Evolutionary conservation across 768 basidiomycete species (phyloP), one percentile per base, ranked within the genome.

Genomic region (Leccinum aurantiacum): DNA sequence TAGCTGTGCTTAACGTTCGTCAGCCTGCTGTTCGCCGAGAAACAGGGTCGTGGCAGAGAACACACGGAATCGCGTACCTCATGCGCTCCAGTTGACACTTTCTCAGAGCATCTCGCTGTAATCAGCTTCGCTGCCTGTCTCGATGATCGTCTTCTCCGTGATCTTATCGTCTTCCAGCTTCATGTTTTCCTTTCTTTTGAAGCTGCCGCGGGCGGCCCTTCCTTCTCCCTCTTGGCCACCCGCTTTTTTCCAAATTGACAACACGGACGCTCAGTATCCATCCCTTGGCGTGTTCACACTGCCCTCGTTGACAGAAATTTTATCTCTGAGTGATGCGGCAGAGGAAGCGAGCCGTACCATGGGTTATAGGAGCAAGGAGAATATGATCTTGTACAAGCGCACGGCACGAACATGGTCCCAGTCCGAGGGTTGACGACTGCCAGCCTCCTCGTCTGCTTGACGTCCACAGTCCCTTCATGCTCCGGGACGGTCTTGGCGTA

Each of bases 351-450:
- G 69, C 15, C 85, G 78, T 6, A 84, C 82, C 10, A 80, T 75
- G 14, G 84, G 74, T 6, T 90, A 88, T 6, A 96, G 80, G 44
- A 95, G 83, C 3, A 95, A 98, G 17, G 91, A 85, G 75, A 92
- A 93, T 37, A 98, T 91, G 75, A 27, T 27, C 27, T 27, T 27
- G 27, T 27, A 88, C 13, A 99, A 78, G 71, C 98, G 95, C 19
- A 78, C 77, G 0, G 96, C 93, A 57, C 90, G 89, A 54, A 98
- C 86, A 74, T 98, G 84, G 73, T 98, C 97, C 96, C 97, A 99
- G 75, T 99, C 96, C 96, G 54, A 98, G 83, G 83, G 72, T 98
- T 98, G 63, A 98, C 96, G 48, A 90, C 83, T 1, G 96, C 97
- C 6, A 99, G 71, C 24, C 96, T 82, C 57, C 77, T 80, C 2